Evolutionary conservation across 768 basidiomycete species (phyloP), one percentile per base, ranked within the genome.

Genomic region (Leccinellum albellum): DNA sequence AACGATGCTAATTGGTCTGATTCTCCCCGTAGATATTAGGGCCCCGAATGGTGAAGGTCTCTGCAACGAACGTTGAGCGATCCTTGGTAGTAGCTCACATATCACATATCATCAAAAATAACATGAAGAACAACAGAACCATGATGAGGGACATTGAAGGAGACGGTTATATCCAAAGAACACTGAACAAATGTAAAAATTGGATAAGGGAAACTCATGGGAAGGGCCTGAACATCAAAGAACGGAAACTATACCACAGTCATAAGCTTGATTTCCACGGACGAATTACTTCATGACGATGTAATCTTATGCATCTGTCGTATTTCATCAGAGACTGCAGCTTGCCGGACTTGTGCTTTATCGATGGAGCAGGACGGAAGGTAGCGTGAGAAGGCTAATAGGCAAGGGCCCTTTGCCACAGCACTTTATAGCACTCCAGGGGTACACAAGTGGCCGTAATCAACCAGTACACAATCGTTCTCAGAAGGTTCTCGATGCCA

Each of bases 301-400:
- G 52, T 46, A 54, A 62, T 4, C 29, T 35, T 45, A 54, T 55
- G n/a, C 59, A 55, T 54, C 51, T 37, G 62, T 45, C 32, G 57
- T 55, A 55, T 51, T 56, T 40, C 26, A 64, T 66, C 55, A 59
- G 21, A 33, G 45, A 46, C 17, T 54, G 52, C 26, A 47, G 57
- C 48, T 46, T 54, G 61, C 52, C 49, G 58, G 42, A 51, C 49
- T 50, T 12, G 56, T n/a, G 31, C 24, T 46, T 54, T 56, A n/a
- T 50, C 10, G 60, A 57, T 49, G 61, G 46, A 59, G 54, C 26
- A 54, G 59, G 46, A 63, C 44, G 40, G 32, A 55, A 28, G 44
- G 56, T 20, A 54, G 57, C 61, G 66, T 67, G 66, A 60, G 65
- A 66, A 62, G 58, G 31, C 54, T 6, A 6, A 4, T 46, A 20